These are phyloP conservation scores for Juglanconis juglandina DNA, from an alignment of 2,329 filamentous ascomycete species.

Conservation along the genomic window DNA sequence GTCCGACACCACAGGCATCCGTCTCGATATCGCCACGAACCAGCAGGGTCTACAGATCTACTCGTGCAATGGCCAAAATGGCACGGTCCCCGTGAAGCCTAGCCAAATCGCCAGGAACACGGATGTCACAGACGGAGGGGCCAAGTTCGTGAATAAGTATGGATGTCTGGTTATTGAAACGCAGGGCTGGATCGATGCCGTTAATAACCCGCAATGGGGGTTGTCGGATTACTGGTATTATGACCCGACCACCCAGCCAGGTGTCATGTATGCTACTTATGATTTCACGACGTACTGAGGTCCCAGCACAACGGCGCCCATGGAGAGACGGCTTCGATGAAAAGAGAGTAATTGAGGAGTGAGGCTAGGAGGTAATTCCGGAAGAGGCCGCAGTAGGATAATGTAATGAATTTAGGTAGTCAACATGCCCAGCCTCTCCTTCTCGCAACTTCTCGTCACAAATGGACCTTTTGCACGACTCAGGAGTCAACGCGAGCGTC, in stretches of 20 bases:
- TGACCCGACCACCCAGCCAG: slow-evolving; percentile 4
- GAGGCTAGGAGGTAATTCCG: too few species aligned
- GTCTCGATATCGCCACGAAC: slow-evolving; percentile 8
- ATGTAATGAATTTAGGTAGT: too few species aligned
- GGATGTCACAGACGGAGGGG: background rate
- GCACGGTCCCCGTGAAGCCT: slow-evolving; percentile 12
- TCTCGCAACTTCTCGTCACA: too few species aligned
- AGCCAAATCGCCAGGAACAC: slow-evolving; percentile 10
- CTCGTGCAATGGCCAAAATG: slow-evolving; percentile 13
- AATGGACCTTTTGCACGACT: too few species aligned
- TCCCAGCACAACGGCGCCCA: background rate
- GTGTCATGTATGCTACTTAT: slow-evolving; percentile 12
- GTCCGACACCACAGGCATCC: slow-evolving; percentile 11
- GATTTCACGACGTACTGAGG: slow-evolving; percentile 6
- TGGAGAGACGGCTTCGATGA: too few species aligned
- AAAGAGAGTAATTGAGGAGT: too few species aligned
- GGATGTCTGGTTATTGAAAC: slow-evolving; percentile 13
- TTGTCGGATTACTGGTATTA: slow-evolving; percentile 8
- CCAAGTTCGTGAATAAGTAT: slow-evolving; percentile 14
- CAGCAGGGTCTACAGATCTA: slow-evolving; percentile 14
- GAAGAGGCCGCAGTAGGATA: too few species aligned
- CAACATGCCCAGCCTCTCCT: too few species aligned
- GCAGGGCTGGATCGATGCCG: slow-evolving; percentile 10
- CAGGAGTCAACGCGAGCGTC: too few species aligned
- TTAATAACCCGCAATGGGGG: slow-evolving; percentile 13